Evolutionary conservation across 192 early-diverging fungal species (phyloP).

Genomic region (Haplosporangium gracile): DNA sequence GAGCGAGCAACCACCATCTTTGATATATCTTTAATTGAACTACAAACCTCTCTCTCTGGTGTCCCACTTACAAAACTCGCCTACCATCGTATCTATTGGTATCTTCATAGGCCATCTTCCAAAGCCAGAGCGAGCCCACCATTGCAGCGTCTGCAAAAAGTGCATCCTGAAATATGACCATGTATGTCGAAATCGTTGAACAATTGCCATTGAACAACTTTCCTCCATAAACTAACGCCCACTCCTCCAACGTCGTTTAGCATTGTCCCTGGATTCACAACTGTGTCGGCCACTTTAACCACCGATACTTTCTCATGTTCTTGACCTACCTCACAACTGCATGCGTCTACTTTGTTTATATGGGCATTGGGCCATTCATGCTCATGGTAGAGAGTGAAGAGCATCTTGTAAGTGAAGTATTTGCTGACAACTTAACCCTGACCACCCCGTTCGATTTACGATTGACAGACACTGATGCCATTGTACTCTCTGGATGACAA

Average conservation of each 20-base stretch:
- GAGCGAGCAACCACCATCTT: background rate
- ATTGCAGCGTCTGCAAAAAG: conserved; percentile 78
- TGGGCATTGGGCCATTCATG: conserved; percentile 61
- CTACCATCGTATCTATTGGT: background rate
- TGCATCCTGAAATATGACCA: conserved; percentile 86
- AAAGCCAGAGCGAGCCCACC: conserved; percentile 84
- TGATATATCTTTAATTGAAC: background rate
- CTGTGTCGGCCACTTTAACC: conserved; percentile 81
- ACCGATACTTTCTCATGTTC: conserved; percentile 82
- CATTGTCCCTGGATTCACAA: conserved; percentile 86
- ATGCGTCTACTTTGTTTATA: conserved; percentile 56
- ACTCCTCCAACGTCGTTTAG: background rate
- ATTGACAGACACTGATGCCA: background rate
- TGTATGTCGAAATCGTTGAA: conserved; percentile 3
- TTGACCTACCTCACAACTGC: conserved; percentile 64
- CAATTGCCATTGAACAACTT: background rate
- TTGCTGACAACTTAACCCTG: background rate
- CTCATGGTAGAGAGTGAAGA: conserved; percentile 48
- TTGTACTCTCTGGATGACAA: background rate
- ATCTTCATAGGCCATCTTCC: conserved; percentile 64
- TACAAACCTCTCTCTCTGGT: background rate
- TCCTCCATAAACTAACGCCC: background rate
- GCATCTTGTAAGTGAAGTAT: background rate
- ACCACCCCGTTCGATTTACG: background rate
- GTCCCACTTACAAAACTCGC: background rate